phyloP scores from a whole-genome alignment of 768 basidiomycete genomes.

The Trametes maxima region DNA sequence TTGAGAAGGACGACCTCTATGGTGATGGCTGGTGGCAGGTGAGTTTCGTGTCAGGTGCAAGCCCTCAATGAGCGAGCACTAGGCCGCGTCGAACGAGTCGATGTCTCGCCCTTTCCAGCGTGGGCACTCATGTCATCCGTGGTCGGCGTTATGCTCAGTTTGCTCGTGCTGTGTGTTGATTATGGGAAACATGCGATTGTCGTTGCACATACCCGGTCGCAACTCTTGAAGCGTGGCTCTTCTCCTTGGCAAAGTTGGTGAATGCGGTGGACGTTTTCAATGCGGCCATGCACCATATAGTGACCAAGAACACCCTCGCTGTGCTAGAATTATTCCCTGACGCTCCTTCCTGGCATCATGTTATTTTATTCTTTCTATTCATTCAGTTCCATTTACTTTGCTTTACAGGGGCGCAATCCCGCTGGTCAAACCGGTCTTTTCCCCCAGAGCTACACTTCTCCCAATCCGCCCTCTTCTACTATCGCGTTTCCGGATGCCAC shows the following conservation, averaged over 20 bases:
- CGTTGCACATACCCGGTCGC: neutral
- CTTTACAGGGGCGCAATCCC: conserved; percentile 76
- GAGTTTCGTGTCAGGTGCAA: conserved; percentile 25
- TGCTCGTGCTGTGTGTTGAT: neutral
- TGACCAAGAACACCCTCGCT: neutral
- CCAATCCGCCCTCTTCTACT: conserved; percentile 45
- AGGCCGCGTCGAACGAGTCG: neutral
- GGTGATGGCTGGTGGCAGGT: conserved; percentile 97
- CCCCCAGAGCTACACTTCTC: conserved; percentile 84
- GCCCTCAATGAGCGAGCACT: neutral
- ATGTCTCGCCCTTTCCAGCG: neutral
- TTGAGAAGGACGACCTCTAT: conserved; percentile 93
- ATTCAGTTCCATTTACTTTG: conserved; percentile 20
- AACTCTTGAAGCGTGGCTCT: neutral
- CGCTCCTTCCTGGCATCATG: conserved; percentile 18
- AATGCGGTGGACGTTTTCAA: neutral
- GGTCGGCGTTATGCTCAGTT: neutral
- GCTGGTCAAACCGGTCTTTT: conserved; percentile 88
- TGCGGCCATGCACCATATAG: conserved; percentile 8
- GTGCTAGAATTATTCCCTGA: no score
- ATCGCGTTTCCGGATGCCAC: conserved; percentile 30
- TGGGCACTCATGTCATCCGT: neutral
- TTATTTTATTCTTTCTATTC: conserved; percentile 18
- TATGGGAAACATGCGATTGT: neutral
- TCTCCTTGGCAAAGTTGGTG: neutral